phyloP scores from a whole-genome alignment of 495 filamentous ascomycete species.

The Aspergillus egyptiacus region DNA sequence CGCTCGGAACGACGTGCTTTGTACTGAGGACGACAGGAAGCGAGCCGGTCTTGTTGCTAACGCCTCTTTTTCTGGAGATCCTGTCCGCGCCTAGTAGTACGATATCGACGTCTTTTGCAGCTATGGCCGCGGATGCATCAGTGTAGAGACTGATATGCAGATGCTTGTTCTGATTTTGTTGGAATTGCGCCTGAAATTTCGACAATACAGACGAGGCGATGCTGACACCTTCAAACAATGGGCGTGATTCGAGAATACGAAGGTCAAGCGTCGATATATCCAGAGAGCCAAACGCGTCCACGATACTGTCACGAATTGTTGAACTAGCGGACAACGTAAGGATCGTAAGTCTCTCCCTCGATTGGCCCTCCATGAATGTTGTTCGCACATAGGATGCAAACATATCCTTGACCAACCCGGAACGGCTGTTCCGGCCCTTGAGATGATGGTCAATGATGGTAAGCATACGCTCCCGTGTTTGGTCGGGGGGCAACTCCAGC shows the following conservation, averaged over 20 bases:
- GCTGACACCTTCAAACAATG: slow-evolving; percentile 57
- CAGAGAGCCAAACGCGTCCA: slow-evolving; percentile 24
- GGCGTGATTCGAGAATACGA: slow-evolving; percentile 59
- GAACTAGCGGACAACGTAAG: slow-evolving; percentile 57
- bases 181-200: slow-evolving; percentile 21
- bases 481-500: slow-evolving; percentile 18
- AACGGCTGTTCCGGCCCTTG: slow-evolving; percentile 20
- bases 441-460: slow-evolving; percentile 30
- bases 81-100: slow-evolving; percentile 59
- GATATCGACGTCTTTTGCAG: slow-evolving; percentile 41
- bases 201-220: slow-evolving; percentile 45
- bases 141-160: slow-evolving; percentile 48
- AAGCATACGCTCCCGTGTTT: slow-evolving; percentile 22
- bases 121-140: slow-evolving; percentile 55
- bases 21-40: slow-evolving; percentile 49
- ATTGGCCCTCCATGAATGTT: slow-evolving; percentile 21
- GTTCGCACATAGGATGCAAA: slow-evolving; percentile 31
- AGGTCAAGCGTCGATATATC: slow-evolving; percentile 42
- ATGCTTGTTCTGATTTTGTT: slow-evolving; percentile 10
- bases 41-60: slow-evolving; percentile 63
- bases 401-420: slow-evolving; percentile 26
- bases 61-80: slow-evolving; percentile 46
- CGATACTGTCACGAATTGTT: slow-evolving; percentile 46
- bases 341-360: slow-evolving; percentile 34
- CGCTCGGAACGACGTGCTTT: slow-evolving; percentile 34